phyloP scores from a whole-genome alignment of 2,329 filamentous ascomycete species.

The Sarocladium kiliense region DNA sequence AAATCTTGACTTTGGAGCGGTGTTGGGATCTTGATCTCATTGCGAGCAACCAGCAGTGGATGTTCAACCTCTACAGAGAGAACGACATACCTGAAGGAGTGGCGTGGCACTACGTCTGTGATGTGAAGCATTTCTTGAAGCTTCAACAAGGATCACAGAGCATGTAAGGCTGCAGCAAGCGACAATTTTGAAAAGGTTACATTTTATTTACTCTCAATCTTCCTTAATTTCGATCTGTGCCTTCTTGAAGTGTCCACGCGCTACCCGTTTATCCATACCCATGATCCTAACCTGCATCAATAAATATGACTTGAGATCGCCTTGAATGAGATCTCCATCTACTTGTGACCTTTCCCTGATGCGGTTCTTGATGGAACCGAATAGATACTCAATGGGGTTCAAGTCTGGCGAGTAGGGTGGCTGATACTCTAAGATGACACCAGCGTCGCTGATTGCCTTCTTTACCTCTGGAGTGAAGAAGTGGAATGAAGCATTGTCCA shows the following conservation, averaged over 20 bases:
- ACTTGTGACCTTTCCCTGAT: constrained; percentile 13
- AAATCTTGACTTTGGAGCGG: not conserved
- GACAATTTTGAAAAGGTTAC: not conserved
- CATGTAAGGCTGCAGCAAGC: not conserved
- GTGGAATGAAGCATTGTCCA: no score
- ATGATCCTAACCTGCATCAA: constrained; percentile 15
- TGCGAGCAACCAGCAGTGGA: not conserved
- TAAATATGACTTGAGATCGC: constrained; percentile 17
- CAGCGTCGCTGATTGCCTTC: constrained; percentile 11
- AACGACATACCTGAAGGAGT: not conserved
- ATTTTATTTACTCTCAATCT: not conserved
- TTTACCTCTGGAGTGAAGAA: constrained; percentile 13
- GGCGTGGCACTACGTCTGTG: not conserved
- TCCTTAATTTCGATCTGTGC: not conserved
- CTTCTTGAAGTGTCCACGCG: constrained; percentile 1
- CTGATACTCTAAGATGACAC: constrained; percentile 13
- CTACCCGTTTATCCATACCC: not conserved
- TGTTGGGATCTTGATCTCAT: not conserved
- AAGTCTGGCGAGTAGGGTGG: constrained; percentile 13
- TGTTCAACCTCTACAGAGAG: not conserved
- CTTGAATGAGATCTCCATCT: constrained; percentile 16
- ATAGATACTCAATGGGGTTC: constrained; percentile 15
- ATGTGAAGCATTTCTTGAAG: constrained; percentile 1
- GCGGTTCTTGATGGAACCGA: constrained; percentile 15
- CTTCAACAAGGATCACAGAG: not conserved